Base-by-base conservation (phyloP, 352 stramenopile species). In the Globisporangium cystogenes region DNA sequence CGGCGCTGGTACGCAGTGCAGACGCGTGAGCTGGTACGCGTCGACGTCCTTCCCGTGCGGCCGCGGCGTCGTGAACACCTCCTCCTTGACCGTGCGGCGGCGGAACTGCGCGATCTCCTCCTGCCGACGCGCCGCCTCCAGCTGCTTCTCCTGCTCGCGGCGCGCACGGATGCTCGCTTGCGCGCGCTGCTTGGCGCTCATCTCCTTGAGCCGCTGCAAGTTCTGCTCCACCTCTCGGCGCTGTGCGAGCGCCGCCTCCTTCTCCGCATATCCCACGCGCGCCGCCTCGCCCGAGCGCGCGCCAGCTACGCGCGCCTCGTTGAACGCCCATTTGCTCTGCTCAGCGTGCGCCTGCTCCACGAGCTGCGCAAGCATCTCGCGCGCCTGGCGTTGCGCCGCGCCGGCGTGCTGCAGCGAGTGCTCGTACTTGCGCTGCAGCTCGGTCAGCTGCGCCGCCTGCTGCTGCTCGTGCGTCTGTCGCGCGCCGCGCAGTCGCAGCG, bases 331-430 rank as follows among this genome's bases (percentile, higher is more conserved):
- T 46, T 91, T 91, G 42, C 48, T 18, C 59, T 74, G 62, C 60
- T 89, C 81, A 2, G 64, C 24, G 7, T 81, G 67, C 0, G 76
- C 80, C 18, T 76, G 52, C 40, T 80, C 66, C 40, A 79, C 55
- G 20, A 89, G 61, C 39, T 89, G 65, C 26, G 70, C 53, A 26
- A 84, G 52, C 57, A 86, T 87, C 37, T 70, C 51, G 1, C 77
- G 64, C 20, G 80, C 81, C 39, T 82, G 71, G 15, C 76, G 75
- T 37, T 91, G 77, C 2, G 76, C 81, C 15, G 69, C 67, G 16
- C 76, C 81, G 57, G 86, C 80, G 41, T 62, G 72, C 59, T 86
- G 72, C 24, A 88, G 58, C 24, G 76, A 84, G n/a, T 49, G 57
- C 56, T 79, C 70, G 57, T 89, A 86, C 42, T 70, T 74, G 41